phyloP scores from a whole-genome alignment of 352 stramenopile genomes.

The Globisporangium radiosum region DNA sequence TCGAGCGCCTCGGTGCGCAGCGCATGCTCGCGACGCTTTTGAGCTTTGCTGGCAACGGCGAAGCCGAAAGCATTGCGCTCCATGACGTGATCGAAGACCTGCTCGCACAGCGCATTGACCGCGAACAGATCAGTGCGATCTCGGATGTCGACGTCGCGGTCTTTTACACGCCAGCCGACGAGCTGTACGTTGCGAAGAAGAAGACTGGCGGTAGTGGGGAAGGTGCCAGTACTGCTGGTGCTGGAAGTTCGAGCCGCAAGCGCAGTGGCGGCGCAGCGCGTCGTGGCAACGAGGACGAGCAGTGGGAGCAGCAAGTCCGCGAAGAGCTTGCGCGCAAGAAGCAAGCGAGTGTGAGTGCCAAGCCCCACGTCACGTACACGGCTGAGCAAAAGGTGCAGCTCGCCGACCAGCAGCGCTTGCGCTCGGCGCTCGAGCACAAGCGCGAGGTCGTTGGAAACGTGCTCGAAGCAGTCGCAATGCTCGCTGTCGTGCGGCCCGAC shows the following conservation, averaged over 20 bases:
- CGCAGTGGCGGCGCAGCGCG: constrained; percentile 17
- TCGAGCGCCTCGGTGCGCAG: constrained; percentile 58
- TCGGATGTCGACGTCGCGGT: constrained; percentile 53
- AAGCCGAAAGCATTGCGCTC: constrained; percentile 66
- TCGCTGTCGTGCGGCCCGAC: constrained; percentile 43
- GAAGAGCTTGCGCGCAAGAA: constrained; percentile 76
- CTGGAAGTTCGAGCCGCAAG: constrained; percentile 16
- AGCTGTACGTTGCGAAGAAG: constrained; percentile 69
- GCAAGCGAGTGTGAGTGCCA: constrained; percentile 27
- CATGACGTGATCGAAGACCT: constrained; percentile 61
- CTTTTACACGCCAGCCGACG: constrained; percentile 57
- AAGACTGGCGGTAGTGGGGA: constrained; percentile 20
- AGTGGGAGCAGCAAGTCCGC: constrained; percentile 80
- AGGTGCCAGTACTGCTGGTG: background rate
- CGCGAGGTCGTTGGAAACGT: constrained; percentile 35
- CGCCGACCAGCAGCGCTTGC: constrained; percentile 51
- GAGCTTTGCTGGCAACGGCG: constrained; percentile 74
- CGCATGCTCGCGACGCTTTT: constrained; percentile 66
- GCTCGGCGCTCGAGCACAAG: constrained; percentile 37
- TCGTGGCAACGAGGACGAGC: constrained; percentile 72
- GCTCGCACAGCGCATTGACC: constrained; percentile 46
- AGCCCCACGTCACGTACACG: constrained; percentile 22
- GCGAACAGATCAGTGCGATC: constrained; percentile 41
- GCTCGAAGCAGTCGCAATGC: constrained; percentile 57
- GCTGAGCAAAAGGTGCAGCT: constrained; percentile 52